Evolutionary conservation across 2,329 filamentous ascomycete species (phyloP).

Genomic region (Eutypella sp.): DNA sequence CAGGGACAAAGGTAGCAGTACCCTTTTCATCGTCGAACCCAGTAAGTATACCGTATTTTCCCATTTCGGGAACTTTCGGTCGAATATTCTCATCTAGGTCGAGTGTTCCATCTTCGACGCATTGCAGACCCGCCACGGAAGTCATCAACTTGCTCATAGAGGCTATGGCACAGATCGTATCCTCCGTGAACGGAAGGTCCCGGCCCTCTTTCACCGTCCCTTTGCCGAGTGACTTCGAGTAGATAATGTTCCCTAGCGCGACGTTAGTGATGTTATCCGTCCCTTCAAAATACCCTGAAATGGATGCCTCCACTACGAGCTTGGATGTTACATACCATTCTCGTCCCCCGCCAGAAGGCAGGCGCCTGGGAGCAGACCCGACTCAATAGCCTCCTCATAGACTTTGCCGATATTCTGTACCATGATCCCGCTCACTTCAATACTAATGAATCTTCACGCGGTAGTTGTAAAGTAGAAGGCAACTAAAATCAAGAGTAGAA

Average conservation of each 20-base stretch:
- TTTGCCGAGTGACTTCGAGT: conserved; percentile 18
- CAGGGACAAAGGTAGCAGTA: conserved; percentile 30
- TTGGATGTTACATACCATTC: conserved; percentile 8
- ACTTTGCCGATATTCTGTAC: conserved; percentile 9
- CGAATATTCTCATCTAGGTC: conserved; percentile 41
- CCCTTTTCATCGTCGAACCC: conserved; percentile 39
- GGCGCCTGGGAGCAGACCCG: conserved; percentile 16
- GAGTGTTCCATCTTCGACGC: conserved; percentile 47
- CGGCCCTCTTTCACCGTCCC: conserved; percentile 15
- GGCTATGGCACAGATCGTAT: conserved; percentile 18
- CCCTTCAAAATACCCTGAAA: neutral
- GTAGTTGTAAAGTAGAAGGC: no score
- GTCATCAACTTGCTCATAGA: conserved; percentile 41
- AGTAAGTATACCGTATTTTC: conserved; percentile 40
- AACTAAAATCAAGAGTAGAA: no score
- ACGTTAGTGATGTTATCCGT: conserved; percentile 4
- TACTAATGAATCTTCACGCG: no score
- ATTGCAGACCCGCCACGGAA: conserved; percentile 47
- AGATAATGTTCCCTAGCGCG: conserved; percentile 15
- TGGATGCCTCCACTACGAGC: neutral
- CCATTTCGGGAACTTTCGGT: conserved; percentile 42
- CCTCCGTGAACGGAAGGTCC: conserved; percentile 16
- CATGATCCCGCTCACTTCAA: no score
- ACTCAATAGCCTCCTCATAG: conserved; percentile 15
- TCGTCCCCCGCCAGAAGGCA: conserved; percentile 16